Percentiles rank a stretch among this genome's conserved stretches.
Conservation (phyloP, 1,139 yeast species). For the Groenewaldozyma sp. region DNA sequence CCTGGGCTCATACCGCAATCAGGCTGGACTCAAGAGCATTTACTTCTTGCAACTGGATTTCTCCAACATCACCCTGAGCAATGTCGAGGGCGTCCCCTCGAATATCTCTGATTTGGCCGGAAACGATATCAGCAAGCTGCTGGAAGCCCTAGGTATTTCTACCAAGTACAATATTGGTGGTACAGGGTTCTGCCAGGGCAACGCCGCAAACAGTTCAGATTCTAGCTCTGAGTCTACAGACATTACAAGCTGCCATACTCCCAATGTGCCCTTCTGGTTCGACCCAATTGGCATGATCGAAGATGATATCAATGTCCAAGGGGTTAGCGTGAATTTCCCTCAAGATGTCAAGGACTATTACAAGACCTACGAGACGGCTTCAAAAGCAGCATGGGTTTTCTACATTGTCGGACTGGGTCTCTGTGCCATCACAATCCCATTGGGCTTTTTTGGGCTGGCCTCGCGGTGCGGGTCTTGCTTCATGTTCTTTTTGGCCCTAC, state of each 20-base stretch:
- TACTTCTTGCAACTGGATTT: slow-evolving; percentile 38
- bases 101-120: slow-evolving; percentile 12
- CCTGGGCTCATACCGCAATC: slow-evolving; percentile 33
- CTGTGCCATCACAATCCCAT: slow-evolving; percentile 33
- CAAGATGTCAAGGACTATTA: slow-evolving; percentile 26
- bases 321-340: slow-evolving; percentile 27
- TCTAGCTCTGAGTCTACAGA: slow-evolving; percentile 21
- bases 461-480: slow-evolving; percentile 32
- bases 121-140: slow-evolving; percentile 11
- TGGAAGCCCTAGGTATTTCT: slow-evolving; percentile 41
- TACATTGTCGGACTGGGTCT: slow-evolving; percentile 38
- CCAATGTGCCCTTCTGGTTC: slow-evolving; percentile 48
- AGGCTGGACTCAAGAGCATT: slow-evolving; percentile 30
- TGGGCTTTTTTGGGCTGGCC: slow-evolving; percentile 33
- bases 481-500: slow-evolving; percentile 25
- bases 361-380: slow-evolving; percentile 32
- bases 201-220: slow-evolving; percentile 6
- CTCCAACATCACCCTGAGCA: slow-evolving; percentile 18
- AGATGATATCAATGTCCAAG: slow-evolving; percentile 33
- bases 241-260: slow-evolving; percentile 32
- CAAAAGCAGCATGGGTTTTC: slow-evolving; percentile 40
- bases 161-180: slow-evolving; percentile 55
- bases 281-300: slow-evolving; percentile 45
- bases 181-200: slow-evolving; percentile 71
- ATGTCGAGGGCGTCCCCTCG: slow-evolving; percentile 16